phyloP scores from a whole-genome alignment of 2,329 filamentous ascomycete species.

The Epicoccum nigrum region DNA sequence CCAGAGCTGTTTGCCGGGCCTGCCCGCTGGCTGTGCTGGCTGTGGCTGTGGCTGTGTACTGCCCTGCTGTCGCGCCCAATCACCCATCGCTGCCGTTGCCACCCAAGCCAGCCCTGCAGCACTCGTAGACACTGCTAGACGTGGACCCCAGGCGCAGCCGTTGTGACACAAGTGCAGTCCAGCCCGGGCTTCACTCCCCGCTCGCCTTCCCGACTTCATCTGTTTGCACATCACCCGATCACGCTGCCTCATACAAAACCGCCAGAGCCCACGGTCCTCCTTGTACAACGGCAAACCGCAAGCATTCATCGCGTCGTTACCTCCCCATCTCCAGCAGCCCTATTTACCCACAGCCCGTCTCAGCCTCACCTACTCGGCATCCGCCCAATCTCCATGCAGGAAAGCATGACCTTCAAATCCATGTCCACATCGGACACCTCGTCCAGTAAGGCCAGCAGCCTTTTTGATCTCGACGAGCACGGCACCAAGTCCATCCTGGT shows the following conservation, averaged over 20 bases:
- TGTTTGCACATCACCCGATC: slow-evolving; percentile 36
- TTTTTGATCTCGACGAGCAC: slow-evolving; percentile 53
- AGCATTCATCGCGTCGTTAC: slow-evolving; percentile 17
- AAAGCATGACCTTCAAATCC: slow-evolving; percentile 52
- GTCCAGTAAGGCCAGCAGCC: slow-evolving; percentile 48
- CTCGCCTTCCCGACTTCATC: slow-evolving; percentile 10
- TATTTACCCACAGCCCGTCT: slow-evolving; percentile 28
- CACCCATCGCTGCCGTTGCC: no score
- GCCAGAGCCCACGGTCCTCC: slow-evolving; percentile 24
- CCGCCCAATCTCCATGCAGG: slow-evolving; percentile 20
- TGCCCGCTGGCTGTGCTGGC: no score
- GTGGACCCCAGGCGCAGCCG: slow-evolving; percentile 28
- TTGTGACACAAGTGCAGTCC: slow-evolving; percentile 30
- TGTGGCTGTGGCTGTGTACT: no score
- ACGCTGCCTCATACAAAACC: slow-evolving; percentile 39
- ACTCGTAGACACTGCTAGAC: neutral
- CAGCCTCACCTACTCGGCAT: slow-evolving; percentile 33
- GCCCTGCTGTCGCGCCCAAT: no score
- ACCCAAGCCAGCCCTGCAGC: no score
- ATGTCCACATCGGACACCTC: slow-evolving; percentile 49
- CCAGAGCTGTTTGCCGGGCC: no score
- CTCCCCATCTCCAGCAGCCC: slow-evolving; percentile 19
- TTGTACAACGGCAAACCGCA: slow-evolving; percentile 31
- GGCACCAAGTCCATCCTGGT: slow-evolving; percentile 53
- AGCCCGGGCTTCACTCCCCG: slow-evolving; percentile 20